Evolutionary conservation across 108 stramenopile genomes (phyloP).

Genomic region (Discostella pseudostelligera): DNA sequence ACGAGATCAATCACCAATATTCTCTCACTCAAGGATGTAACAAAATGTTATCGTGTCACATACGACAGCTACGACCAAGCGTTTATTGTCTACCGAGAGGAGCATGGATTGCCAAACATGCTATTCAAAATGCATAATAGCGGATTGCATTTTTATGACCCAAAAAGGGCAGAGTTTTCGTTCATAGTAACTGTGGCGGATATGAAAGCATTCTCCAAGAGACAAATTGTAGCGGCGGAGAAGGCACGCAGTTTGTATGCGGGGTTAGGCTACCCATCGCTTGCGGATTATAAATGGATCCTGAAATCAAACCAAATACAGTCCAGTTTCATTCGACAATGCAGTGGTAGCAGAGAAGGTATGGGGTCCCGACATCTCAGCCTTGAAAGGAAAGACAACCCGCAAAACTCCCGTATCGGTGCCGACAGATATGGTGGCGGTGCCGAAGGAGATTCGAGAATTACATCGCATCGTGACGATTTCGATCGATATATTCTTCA

Average conservation of each 20-base stretch:
- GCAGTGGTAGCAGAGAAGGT: conserved; percentile 9
- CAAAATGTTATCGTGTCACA: conserved; percentile 7
- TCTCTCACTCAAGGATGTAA: conserved; percentile 11
- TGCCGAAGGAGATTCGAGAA: conserved; percentile 6
- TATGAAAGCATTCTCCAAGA: conserved; percentile 6
- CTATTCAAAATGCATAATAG: conserved; percentile 15
- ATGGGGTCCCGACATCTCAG: neutral
- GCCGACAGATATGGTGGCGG: neutral
- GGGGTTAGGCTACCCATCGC: neutral
- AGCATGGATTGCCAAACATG: conserved; percentile 20
- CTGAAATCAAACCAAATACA: neutral
- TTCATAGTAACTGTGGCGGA: conserved; percentile 10
- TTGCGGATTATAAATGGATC: neutral
- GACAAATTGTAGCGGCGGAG: conserved; percentile 17
- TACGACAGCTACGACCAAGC: conserved; percentile 16
- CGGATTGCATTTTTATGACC: conserved; percentile 18
- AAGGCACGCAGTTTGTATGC: conserved; percentile 18
- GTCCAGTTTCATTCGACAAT: conserved; percentile 3
- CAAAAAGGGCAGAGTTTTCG: neutral
- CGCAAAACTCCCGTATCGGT: neutral
- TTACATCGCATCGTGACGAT: conserved; percentile 1
- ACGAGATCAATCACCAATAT: conserved; percentile 14
- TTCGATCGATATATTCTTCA: conserved; percentile 17
- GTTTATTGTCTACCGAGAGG: conserved; percentile 10
- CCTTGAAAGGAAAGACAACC: neutral